A percentile compares a stretch with the other conserved stretches of the same genome.
Evolutionary conservation across 148 eudicot species (phyloP).

Genomic region (Chenopodium album): DNA sequence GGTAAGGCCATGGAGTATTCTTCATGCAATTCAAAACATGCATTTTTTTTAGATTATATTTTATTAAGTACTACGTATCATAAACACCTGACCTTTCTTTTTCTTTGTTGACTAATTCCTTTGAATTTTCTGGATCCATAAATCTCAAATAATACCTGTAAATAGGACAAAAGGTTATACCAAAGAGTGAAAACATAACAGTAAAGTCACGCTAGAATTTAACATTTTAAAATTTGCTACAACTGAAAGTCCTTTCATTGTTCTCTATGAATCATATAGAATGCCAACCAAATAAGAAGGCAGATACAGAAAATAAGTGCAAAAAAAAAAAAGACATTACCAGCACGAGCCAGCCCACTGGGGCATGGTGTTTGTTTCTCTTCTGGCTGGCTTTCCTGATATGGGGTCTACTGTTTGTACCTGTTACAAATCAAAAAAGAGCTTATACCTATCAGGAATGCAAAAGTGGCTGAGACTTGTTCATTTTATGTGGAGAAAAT

Average conservation of each 20-base stretch:
- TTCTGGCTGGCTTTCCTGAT: slow-evolving; percentile 70
- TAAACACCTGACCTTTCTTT: slow-evolving; percentile 64
- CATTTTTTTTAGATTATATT: not conserved
- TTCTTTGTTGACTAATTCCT: slow-evolving; percentile 70
- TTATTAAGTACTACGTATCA: not conserved
- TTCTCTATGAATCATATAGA: not conserved
- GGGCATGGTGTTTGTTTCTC: slow-evolving; percentile 99
- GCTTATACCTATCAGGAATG: not conserved
- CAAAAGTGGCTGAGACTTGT: not conserved
- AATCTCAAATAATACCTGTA: slow-evolving; percentile 95
- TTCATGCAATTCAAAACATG: slow-evolving; percentile 4
- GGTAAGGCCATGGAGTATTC: slow-evolving; percentile 11
- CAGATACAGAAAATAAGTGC: not conserved
- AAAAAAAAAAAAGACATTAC: slow-evolving; percentile 36
- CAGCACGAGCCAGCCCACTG: slow-evolving; percentile 99
- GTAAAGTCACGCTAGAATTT: not conserved
- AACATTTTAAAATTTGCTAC: not conserved
- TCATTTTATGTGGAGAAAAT: not conserved
- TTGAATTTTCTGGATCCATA: slow-evolving; percentile 89
- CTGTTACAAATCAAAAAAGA: slow-evolving; percentile 36
- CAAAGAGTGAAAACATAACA: not conserved
- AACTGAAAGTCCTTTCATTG: not conserved
- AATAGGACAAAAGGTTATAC: slow-evolving; percentile 18
- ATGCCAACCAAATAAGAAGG: not conserved
- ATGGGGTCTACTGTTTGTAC: slow-evolving; percentile 68